Evolutionary conservation across 306 rosid species (phyloP).

Genomic region (Chamaecrista fasciculata): DNA sequence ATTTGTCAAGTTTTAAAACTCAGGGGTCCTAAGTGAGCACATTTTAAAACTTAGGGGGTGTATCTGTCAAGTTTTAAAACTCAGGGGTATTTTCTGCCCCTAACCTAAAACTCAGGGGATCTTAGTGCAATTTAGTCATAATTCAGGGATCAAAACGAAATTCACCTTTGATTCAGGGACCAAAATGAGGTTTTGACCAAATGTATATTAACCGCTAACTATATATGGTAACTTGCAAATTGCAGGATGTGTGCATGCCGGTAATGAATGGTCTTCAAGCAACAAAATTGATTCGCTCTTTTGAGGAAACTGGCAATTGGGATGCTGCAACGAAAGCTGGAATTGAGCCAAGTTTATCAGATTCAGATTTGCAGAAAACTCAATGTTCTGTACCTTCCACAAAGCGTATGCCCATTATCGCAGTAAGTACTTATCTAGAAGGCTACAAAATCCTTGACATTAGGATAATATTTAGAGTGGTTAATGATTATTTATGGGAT

Average conservation of each 20-base stretch:
- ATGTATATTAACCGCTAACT: neutral
- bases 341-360: slow-evolving; percentile 34
- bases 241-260: slow-evolving; percentile 86
- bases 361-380: slow-evolving; percentile 26
- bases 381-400: slow-evolving; percentile 23
- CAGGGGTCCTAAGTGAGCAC: too few species aligned
- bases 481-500: slow-evolving; percentile 2
- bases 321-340: slow-evolving; percentile 68
- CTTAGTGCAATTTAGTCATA: too few species aligned
- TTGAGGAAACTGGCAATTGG: slow-evolving; percentile 81
- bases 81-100: too few species aligned
- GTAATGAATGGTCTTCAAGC: slow-evolving; percentile 83
- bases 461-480: neutral
- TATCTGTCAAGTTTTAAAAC: too few species aligned
- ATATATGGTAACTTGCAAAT: neutral
- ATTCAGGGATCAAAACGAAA: too few species aligned
- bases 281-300: slow-evolving; percentile 76
- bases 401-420: slow-evolving; percentile 64
- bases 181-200: too few species aligned
- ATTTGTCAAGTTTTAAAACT: too few species aligned
- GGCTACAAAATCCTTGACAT: neutral
- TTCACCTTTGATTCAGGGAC: too few species aligned
- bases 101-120: too few species aligned
- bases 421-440: slow-evolving; percentile 42
- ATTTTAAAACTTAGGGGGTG: too few species aligned